phyloP scores from a whole-genome alignment of 352 stramenopile genomes.

The Thraustochytrium sp. region DNA sequence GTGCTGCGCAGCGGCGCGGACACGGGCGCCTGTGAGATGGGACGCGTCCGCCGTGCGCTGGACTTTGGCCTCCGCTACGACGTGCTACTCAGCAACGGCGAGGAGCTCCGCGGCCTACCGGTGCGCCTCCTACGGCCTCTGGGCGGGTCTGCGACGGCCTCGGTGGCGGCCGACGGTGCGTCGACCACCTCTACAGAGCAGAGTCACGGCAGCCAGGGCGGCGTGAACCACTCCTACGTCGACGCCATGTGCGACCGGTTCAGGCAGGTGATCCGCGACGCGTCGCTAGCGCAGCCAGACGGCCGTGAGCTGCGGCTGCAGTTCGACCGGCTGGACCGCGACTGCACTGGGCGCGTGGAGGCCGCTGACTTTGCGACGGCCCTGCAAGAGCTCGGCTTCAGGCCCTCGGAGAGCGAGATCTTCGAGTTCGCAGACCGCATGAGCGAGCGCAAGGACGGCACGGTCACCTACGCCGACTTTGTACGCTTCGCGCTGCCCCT shows the following conservation, averaged over 20 bases:
- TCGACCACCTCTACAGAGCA: neutral
- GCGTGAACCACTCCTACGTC: neutral
- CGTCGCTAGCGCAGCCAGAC: neutral
- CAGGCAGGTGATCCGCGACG: neutral
- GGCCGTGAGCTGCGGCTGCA: neutral
- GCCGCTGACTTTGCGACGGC: neutral
- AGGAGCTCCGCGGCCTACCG: neutral
- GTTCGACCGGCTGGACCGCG: neutral
- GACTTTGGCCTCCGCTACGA: conserved; percentile 24
- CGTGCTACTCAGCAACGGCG: conserved; percentile 28
- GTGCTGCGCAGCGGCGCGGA: neutral
- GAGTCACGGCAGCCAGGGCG: neutral
- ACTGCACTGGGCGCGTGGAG: neutral
- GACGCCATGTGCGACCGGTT: conserved; percentile 35
- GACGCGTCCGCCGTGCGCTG: neutral
- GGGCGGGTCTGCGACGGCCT: neutral
- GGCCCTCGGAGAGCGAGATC: conserved; percentile 5
- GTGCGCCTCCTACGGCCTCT: neutral
- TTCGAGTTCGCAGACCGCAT: conserved; percentile 35
- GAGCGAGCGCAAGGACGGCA: neutral
- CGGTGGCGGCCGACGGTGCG: neutral
- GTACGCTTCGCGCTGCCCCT: conserved; percentile 24
- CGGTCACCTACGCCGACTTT: conserved; percentile 16
- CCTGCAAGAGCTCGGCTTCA: conserved; percentile 17
- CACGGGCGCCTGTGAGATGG: neutral